phyloP scores from a whole-genome alignment of 805 yeast species.

The Kuraishia capsulata region DNA sequence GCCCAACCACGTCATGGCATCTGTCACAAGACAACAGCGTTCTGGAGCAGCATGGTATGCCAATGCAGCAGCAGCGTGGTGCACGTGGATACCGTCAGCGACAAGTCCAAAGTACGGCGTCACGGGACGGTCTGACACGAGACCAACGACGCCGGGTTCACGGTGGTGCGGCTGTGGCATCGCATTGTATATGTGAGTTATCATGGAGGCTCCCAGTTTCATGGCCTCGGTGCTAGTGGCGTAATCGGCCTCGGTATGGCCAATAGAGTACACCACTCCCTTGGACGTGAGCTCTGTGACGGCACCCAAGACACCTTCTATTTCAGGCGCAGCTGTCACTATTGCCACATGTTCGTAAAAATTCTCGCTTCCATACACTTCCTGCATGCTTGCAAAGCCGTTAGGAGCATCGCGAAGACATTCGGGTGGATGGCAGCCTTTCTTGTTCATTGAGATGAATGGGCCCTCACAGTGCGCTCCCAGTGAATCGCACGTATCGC shows the following conservation, averaged over 20 bases:
- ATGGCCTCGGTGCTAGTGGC: slow-evolving; percentile 30
- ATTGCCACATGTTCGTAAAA: slow-evolving; percentile 20
- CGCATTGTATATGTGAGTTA: slow-evolving; percentile 54
- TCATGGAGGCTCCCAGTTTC: slow-evolving; percentile 45
- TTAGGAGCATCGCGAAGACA: slow-evolving; percentile 30
- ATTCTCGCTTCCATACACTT: slow-evolving; percentile 27
- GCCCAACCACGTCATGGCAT: slow-evolving; percentile 50
- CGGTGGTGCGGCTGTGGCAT: slow-evolving; percentile 54
- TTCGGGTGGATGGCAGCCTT: slow-evolving; percentile 42
- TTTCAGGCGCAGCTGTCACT: slow-evolving; percentile 43
- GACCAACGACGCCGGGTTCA: slow-evolving; percentile 47
- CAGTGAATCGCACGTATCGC: slow-evolving; percentile 30
- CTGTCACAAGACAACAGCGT: slow-evolving; percentile 48
- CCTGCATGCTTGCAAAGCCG: slow-evolving; percentile 19
- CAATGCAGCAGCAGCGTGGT: slow-evolving; percentile 38
- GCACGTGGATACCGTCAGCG: slow-evolving; percentile 53
- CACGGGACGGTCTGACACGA: slow-evolving; percentile 26
- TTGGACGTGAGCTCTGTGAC: slow-evolving; percentile 25
- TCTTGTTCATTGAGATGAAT: slow-evolving; percentile 36
- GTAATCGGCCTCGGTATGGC: slow-evolving; percentile 33
- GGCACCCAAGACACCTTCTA: slow-evolving; percentile 32
- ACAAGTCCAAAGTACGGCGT: slow-evolving; percentile 45
- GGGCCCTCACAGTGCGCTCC: slow-evolving; percentile 61
- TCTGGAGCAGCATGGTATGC: slow-evolving; percentile 44
- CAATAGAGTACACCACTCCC: slow-evolving; percentile 32